Evolutionary conservation across 2,329 filamentous ascomycete species (phyloP), one percentile per base, ranked within the genome.

Genomic region (Pyrenophora seminiperda): DNA sequence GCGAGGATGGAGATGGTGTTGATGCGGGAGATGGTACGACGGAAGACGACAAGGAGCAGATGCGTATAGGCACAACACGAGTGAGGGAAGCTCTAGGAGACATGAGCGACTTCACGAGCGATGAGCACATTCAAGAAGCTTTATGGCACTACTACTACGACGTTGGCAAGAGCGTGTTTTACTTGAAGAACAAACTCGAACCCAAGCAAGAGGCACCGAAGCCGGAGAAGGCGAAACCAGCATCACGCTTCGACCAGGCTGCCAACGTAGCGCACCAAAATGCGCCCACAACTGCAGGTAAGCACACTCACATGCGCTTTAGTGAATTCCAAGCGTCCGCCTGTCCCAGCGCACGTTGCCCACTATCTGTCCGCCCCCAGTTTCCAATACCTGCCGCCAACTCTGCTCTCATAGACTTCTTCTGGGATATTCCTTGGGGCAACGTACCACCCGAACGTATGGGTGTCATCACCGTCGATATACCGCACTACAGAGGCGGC

Each of bases 111-210:
- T 54, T 54, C 67, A 76, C 82, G n/a, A 80, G 82, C 4, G 83
- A 87, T 52, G 77, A 79, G 30, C 88, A 96, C 67, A 93, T 97
- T 55, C 85, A 96, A 70, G 93, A 97, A 54, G 83, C 92, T 0
- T 75, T 99, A 13, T 97, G 91, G 91, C 85, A 99, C 74, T 97
- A 97, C 73, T 97, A 93, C 72, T 97, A 92, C 70, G 92, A 99
- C 65, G 80, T 96, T 22, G 88, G 86, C 49, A 96, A 96, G 73
- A 85, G 90, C 1, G 87, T 95, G 30, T 80, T 83, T 48, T 97
- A 95, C 67, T 75, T 99, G 50, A 83, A 85, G 56, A 88, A 86
- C 80, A 86, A 61, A 34, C 20, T 50, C 3, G 36, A 59, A 17
- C 62, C 64, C 3, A 72, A 66, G 51, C 45, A 58, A 18, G 54